Percentiles rank a stretch among this genome's conserved stretches.
phyloP scores from a whole-genome alignment of 108 stramenopile species.

The Cyclotella sp. region DNA sequence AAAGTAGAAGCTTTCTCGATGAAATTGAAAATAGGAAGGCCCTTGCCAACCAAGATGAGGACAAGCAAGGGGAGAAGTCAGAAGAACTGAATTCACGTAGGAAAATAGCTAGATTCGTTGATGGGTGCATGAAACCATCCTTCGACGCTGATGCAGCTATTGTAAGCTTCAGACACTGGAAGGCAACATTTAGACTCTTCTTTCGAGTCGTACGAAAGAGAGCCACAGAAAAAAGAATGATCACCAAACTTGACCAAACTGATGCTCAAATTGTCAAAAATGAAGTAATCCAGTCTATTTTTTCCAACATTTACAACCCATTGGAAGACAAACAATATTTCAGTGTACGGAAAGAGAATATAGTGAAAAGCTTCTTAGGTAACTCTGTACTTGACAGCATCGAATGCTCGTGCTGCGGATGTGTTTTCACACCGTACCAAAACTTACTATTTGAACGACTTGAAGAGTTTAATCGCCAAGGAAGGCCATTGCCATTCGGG shows the following conservation, averaged over 20 bases:
- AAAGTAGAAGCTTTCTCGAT: slow-evolving; percentile 18
- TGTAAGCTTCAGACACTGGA: slow-evolving; percentile 7
- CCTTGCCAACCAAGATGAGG: slow-evolving; percentile 12
- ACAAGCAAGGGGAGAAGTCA: slow-evolving; percentile 25
- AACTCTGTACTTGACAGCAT: slow-evolving; percentile 28
- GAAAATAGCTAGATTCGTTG: neutral
- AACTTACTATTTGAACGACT: neutral
- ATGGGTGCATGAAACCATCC: neutral
- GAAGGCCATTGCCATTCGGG: slow-evolving; percentile 7
- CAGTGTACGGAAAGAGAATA: neutral
- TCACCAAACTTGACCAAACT: neutral
- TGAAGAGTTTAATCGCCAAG: neutral
- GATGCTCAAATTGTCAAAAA: neutral
- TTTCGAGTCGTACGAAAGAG: neutral
- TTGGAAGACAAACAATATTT: neutral
- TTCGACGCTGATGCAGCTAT: slow-evolving; percentile 14
- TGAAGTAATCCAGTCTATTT: neutral
- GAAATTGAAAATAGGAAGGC: too few relatives aligned
- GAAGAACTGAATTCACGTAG: slow-evolving; percentile 19
- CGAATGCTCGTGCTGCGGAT: slow-evolving; percentile 35
- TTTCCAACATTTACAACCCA: neutral
- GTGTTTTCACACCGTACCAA: slow-evolving; percentile 4
- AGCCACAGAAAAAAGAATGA: neutral
- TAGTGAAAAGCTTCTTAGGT: neutral
- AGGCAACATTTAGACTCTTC: slow-evolving; percentile 6